phyloP scores from a whole-genome alignment of 805 yeast species.

The Starmerella kuoi region DNA sequence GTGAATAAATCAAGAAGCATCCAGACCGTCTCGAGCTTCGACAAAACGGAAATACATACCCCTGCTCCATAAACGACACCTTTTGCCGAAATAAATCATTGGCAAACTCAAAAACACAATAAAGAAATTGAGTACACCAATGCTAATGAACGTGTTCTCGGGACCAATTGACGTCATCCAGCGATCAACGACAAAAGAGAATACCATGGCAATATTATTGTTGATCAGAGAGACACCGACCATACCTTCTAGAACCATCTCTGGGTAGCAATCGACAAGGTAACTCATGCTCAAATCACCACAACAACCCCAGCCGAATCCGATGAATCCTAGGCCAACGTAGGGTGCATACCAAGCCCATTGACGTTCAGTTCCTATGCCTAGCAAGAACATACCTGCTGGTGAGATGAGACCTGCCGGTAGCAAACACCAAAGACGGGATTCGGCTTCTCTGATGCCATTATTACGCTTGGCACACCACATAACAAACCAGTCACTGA shows the following conservation, averaged over 20 bases:
- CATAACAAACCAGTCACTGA: constrained; percentile 42
- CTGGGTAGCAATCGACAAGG: constrained; percentile 44
- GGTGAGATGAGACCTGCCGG: constrained; percentile 42
- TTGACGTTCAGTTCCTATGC: constrained; percentile 47
- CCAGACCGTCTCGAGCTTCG: constrained; percentile 23
- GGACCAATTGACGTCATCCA: constrained; percentile 44
- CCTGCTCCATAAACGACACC: constrained; percentile 24
- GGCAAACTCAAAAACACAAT: constrained; percentile 35
- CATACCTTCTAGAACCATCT: constrained; percentile 42
- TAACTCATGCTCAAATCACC: constrained; percentile 39
- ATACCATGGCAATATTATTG: constrained; percentile 33
- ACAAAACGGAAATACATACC: constrained; percentile 24
- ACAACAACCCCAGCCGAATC: constrained; percentile 43
- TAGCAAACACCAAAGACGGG: constrained; percentile 41
- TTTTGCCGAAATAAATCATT: constrained; percentile 34
- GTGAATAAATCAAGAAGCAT: background rate
- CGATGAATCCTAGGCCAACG: constrained; percentile 45
- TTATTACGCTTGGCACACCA: constrained; percentile 37
- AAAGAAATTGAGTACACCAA: constrained; percentile 37
- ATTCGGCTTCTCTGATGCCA: constrained; percentile 47
- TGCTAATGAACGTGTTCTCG: constrained; percentile 45
- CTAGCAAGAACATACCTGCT: constrained; percentile 47
- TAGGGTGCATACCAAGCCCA: constrained; percentile 46
- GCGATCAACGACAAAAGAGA: constrained; percentile 48
- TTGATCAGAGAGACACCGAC: constrained; percentile 46